Evolutionary conservation across 2,329 filamentous ascomycete species (phyloP).

Genomic region (Xylariaceae sp.): DNA sequence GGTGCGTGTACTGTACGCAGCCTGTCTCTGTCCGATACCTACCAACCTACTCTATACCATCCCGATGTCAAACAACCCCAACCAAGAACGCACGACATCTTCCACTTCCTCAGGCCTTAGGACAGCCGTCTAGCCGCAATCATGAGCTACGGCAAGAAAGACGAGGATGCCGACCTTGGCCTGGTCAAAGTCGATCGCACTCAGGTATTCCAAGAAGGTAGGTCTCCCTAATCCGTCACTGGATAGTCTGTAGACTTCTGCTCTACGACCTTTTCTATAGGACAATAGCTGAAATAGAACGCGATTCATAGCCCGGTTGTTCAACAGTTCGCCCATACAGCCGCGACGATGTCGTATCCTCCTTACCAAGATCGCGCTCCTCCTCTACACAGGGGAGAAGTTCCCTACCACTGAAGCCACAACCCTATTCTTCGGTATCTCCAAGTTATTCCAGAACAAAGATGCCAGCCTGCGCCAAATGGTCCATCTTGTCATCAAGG

Average conservation of each 20-base stretch:
- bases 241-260: neutral
- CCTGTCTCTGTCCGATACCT: conserved; percentile 11
- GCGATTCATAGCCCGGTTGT: conserved; percentile 68
- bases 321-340: conserved; percentile 95
- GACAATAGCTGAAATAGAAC: conserved; percentile 6
- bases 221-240: conserved; percentile 28
- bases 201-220: conserved; percentile 98
- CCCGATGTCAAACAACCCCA: conserved; percentile 18
- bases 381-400: conserved; percentile 93
- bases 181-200: conserved; percentile 97
- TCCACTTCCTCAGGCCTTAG: conserved; percentile 25
- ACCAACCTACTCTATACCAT: conserved; percentile 20
- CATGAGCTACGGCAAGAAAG: conserved; percentile 99
- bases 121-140: conserved; percentile 36
- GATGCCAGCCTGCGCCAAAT: conserved; percentile 97
- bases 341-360: conserved; percentile 96
- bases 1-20: conserved; percentile 7
- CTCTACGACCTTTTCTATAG: neutral
- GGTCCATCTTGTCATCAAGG: conserved; percentile 98
- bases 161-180: conserved; percentile 91
- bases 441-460: conserved; percentile 99
- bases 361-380: conserved; percentile 91
- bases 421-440: conserved; percentile 97
- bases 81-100: conserved; percentile 24
- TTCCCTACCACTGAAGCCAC: conserved; percentile 98